Conservation (phyloP, 352 stramenopile genomes). For the Globisporangium nunn region DNA sequence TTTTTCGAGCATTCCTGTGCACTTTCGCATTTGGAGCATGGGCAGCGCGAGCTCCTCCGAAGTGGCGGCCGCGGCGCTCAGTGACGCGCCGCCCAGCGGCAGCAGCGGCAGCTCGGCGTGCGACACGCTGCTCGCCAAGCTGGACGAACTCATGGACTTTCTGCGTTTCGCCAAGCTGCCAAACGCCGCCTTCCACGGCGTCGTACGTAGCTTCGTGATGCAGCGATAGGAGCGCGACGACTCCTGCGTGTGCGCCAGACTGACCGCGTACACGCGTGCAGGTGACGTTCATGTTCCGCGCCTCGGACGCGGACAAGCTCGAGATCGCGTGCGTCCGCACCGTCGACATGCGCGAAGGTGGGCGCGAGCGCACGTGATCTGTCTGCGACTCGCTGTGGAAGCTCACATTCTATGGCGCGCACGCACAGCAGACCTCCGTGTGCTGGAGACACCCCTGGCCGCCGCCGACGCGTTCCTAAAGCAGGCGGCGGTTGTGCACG, state of each 20-base stretch:
- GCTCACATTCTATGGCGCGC: too few relatives aligned
- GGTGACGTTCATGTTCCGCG: constrained; percentile 81
- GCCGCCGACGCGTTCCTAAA: constrained; percentile 43
- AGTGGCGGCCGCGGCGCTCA: not conserved
- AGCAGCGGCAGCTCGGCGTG: constrained; percentile 24
- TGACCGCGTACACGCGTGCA: constrained; percentile 8
- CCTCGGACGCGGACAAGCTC: constrained; percentile 27
- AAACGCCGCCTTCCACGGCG: constrained; percentile 42
- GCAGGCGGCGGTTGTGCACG: constrained; percentile 61
- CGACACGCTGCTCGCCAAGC: constrained; percentile 65
- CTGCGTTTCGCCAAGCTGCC: constrained; percentile 51
- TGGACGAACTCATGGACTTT: constrained; percentile 85
- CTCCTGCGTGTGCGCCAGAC: too few relatives aligned
- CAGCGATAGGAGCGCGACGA: too few relatives aligned
- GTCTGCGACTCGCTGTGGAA: not conserved
- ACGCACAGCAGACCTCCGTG: constrained; percentile 27
- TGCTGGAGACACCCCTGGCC: constrained; percentile 42
- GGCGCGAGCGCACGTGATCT: not conserved
- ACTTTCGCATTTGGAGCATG: constrained; percentile 1
- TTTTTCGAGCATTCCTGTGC: not conserved
- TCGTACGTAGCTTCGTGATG: constrained; percentile 22
- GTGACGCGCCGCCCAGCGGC: not conserved
- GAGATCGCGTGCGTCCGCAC: constrained; percentile 64
- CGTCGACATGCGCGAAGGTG: constrained; percentile 70
- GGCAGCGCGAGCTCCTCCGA: constrained; percentile 5